These are phyloP conservation scores for Emericellopsis atlantica DNA, from an alignment of 2,329 filamentous ascomycete species.

Conservation along the genomic window DNA sequence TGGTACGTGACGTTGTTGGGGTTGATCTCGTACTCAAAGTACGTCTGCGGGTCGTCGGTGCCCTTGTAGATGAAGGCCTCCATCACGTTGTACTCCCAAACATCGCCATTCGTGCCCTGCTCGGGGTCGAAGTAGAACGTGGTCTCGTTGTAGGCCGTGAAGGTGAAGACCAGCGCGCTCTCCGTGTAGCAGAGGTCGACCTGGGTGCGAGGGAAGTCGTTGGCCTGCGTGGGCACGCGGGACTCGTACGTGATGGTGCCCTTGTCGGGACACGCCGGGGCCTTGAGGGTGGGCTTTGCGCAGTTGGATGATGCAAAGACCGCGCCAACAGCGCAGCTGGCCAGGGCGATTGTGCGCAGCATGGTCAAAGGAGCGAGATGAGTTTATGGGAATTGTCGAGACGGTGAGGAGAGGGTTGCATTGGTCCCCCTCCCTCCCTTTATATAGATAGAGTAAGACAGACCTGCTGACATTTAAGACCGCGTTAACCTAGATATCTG, in stretches of 20 bases:
- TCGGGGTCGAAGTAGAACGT: slow-evolving; percentile 30
- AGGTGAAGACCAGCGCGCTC: slow-evolving; percentile 23
- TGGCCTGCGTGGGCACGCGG: slow-evolving; percentile 24
- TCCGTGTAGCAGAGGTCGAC: slow-evolving; percentile 33
- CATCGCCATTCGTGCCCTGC: slow-evolving; percentile 29
- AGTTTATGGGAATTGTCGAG: too few species aligned
- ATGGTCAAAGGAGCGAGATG: too few species aligned
- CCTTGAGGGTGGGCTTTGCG: slow-evolving; percentile 14
- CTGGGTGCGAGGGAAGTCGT: slow-evolving; percentile 27
- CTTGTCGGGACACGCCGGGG: slow-evolving; percentile 23
- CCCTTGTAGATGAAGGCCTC: slow-evolving; percentile 34
- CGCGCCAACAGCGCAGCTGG: not conserved
- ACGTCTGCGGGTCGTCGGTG: slow-evolving; percentile 30
- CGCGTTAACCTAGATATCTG: too few species aligned
- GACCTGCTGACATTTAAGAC: too few species aligned
- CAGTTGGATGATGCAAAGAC: not conserved
- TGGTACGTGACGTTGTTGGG: slow-evolving; percentile 39
- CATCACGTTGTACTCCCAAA: slow-evolving; percentile 38
- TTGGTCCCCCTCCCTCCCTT: too few species aligned
- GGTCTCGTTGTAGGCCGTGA: slow-evolving; percentile 31
- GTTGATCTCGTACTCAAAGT: slow-evolving; percentile 37
- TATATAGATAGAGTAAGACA: too few species aligned
- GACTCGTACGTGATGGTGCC: slow-evolving; percentile 24
- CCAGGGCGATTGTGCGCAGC: not conserved
- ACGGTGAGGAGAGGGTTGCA: too few species aligned